phyloP scores from a whole-genome alignment of 2,329 filamentous ascomycete genomes.

The Periconia sp. region DNA sequence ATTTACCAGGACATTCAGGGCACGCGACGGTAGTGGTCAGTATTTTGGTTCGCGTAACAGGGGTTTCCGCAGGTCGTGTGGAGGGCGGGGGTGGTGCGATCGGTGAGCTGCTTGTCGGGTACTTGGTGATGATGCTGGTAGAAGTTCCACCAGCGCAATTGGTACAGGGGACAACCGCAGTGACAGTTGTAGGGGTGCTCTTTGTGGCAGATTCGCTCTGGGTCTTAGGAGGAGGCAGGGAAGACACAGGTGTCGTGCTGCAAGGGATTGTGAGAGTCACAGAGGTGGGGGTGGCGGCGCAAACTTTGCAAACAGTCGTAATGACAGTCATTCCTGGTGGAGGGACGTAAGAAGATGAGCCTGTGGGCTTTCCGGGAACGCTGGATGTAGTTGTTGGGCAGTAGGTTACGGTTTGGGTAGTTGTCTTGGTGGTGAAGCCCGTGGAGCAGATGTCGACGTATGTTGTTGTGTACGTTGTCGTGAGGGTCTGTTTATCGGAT shows the following conservation, averaged over 20 bases:
- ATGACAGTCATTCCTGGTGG: slow-evolving; percentile 28
- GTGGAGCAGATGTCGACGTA: slow-evolving; percentile 39
- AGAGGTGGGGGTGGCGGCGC: slow-evolving; percentile 24
- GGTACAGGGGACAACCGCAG: background rate
- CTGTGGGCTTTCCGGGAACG: background rate
- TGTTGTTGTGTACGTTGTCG: slow-evolving; percentile 27
- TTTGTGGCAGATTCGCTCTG: background rate
- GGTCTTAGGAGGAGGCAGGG: background rate
- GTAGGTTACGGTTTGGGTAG: slow-evolving; percentile 27
- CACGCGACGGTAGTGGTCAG: background rate
- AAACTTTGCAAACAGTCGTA: slow-evolving; percentile 30
- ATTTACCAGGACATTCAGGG: background rate
- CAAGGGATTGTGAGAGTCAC: slow-evolving; percentile 27
- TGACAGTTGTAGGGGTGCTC: background rate
- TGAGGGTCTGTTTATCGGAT: slow-evolving; percentile 4
- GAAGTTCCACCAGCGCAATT: background rate
- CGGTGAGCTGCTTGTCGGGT: background rate
- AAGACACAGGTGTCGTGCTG: background rate
- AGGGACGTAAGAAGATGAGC: slow-evolving; percentile 8
- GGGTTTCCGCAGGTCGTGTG: background rate
- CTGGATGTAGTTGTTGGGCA: slow-evolving; percentile 10
- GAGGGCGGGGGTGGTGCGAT: background rate
- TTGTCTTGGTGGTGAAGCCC: slow-evolving; percentile 35
- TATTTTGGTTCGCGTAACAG: background rate
- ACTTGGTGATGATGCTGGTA: background rate